Conservation (phyloP, 164 flowering plant genomes). For the Chloranthus sessilifolius region DNA sequence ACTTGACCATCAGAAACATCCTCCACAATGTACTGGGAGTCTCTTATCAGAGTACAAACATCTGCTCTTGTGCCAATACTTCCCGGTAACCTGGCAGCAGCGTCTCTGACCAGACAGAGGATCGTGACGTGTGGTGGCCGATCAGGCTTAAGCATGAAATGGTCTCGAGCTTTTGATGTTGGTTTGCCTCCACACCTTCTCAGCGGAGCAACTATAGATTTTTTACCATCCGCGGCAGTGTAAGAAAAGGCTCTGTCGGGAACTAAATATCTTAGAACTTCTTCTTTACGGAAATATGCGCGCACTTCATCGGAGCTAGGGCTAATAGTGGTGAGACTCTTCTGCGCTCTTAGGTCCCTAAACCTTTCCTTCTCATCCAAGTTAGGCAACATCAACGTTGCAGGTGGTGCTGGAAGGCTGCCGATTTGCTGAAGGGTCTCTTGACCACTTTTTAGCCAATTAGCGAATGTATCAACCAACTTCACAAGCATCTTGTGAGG, state of each 20-base stretch:
- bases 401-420: conserved; percentile 80
- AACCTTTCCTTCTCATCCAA: conserved; percentile 89
- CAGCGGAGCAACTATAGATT: conserved; percentile 85
- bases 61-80: conserved; percentile 96
- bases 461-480: conserved; percentile 88
- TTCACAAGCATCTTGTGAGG: conserved; percentile 90
- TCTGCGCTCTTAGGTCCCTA: conserved; percentile 82
- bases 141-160: conserved; percentile 82
- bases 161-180: conserved; percentile 89
- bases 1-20: conserved; percentile 79
- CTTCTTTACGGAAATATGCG: conserved; percentile 74
- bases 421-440: conserved; percentile 86
- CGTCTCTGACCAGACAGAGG: conserved; percentile 92
- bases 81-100: conserved; percentile 91
- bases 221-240: conserved; percentile 88
- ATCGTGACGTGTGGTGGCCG: conserved; percentile 93
- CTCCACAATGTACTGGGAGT: conserved; percentile 87
- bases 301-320: conserved; percentile 84
- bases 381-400: conserved; percentile 50
- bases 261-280: conserved; percentile 68
- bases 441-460: conserved; percentile 90
- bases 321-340: conserved; percentile 74
- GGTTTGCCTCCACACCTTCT: conserved; percentile 95
- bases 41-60: conserved; percentile 86
- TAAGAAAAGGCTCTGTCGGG: conserved; percentile 90